Evolutionary conservation across 176 grass and related monocot species (phyloP).

Genomic region (Cenchrus purpureus): DNA sequence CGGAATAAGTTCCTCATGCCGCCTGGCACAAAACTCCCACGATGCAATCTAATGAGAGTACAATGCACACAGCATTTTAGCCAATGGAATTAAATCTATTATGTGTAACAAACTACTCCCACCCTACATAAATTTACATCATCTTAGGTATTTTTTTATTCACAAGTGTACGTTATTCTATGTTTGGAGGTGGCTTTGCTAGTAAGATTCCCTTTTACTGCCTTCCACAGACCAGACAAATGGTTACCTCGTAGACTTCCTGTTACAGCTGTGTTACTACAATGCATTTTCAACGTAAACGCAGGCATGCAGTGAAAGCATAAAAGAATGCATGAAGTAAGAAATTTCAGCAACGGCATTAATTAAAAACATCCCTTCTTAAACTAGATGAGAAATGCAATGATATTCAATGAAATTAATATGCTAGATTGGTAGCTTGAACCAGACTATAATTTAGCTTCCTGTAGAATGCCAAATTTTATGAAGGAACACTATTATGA

Average conservation of each 20-base stretch:
- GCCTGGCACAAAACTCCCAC: constrained; percentile 95
- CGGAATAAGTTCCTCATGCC: constrained; percentile 94
- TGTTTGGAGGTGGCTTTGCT: neutral
- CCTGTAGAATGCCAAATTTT: neutral
- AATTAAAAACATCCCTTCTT: neutral
- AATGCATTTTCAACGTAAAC: neutral
- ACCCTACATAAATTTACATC: neutral
- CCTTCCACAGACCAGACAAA: neutral
- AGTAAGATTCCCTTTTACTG: neutral
- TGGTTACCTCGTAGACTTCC: neutral
- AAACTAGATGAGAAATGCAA: neutral
- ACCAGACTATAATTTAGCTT: neutral
- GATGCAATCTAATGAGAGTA: constrained; percentile 76
- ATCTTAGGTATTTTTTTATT: neutral
- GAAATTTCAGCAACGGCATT: neutral
- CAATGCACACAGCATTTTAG: constrained; percentile 24
- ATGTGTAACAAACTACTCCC: constrained; percentile 1
- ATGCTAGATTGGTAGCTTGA: neutral
- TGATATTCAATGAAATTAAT: neutral
- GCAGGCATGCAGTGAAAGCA: neutral
- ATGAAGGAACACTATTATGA: neutral
- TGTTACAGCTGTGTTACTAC: neutral
- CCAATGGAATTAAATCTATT: neutral
- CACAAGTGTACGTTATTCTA: neutral
- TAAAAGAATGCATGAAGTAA: neutral